Evolutionary conservation across 2,329 filamentous ascomycete genomes (phyloP).

Genomic region (Aspergillus luchuensis): DNA sequence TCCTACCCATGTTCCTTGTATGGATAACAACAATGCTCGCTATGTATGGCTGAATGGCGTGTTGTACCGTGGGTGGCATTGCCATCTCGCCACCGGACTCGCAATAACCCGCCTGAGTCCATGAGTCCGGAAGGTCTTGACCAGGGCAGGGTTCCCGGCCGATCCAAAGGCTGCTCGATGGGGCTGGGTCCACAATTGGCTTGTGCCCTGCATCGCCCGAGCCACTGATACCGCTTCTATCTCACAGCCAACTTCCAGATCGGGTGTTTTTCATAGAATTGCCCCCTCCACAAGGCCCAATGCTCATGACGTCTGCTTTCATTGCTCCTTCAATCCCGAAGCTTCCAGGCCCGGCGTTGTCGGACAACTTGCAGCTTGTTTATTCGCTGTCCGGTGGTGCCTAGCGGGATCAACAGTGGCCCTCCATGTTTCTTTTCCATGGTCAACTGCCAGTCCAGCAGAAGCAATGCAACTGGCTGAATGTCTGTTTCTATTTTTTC

Average conservation of each 20-base stretch:
- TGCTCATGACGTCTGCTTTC: constrained; percentile 25
- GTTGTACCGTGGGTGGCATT: constrained; percentile 13
- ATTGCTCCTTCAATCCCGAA: constrained; percentile 13
- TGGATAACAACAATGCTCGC: neutral
- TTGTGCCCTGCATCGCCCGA: constrained; percentile 15
- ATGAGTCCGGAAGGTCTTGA: constrained; percentile 14
- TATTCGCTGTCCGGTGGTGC: constrained; percentile 9
- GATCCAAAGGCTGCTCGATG: constrained; percentile 15
- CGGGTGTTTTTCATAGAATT: constrained; percentile 5
- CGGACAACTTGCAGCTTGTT: constrained; percentile 20
- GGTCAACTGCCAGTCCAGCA: constrained; percentile 16
- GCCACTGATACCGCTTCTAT: constrained; percentile 19
- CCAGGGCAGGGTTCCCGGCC: constrained; percentile 18
- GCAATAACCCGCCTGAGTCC: constrained; percentile 14
- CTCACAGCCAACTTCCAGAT: constrained; percentile 9
- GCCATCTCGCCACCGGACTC: constrained; percentile 16
- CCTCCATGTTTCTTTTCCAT: constrained; percentile 15
- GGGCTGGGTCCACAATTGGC: constrained; percentile 21
- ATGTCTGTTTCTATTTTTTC: constrained; percentile 22
- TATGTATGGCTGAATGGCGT: constrained; percentile 7
- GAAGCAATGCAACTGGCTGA: constrained; percentile 17
- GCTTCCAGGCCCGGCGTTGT: constrained; percentile 19
- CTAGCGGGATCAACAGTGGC: constrained; percentile 15
- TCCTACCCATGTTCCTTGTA: neutral
- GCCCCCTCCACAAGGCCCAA: constrained; percentile 16